These are phyloP conservation scores for Ceratobasidium sp. DNA, from an alignment of 1,284 basidiomycete genomes.

Conservation along the genomic window DNA sequence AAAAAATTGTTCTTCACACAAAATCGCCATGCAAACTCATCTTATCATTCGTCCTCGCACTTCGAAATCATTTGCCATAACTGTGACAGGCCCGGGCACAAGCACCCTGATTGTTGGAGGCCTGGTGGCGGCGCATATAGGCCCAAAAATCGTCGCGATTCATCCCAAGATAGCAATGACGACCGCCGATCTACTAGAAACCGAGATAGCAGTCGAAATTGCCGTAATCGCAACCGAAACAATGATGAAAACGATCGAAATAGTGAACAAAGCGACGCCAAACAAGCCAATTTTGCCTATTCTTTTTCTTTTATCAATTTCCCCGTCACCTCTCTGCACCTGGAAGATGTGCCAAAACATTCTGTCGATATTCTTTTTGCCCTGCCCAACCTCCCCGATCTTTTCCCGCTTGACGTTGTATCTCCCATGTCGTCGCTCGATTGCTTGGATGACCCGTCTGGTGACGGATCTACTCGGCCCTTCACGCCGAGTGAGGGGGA, in stretches of 20 bases:
- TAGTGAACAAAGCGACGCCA: not conserved
- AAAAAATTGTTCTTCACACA: not conserved
- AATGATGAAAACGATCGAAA: not conserved
- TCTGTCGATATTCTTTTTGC: not conserved
- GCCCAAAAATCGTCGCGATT: not conserved
- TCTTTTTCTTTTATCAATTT: not conserved
- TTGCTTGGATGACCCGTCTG: not conserved
- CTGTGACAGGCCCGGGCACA: conserved; percentile 4
- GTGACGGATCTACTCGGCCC: not conserved
- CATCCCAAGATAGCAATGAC: not conserved
- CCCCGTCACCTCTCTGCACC: too few species aligned
- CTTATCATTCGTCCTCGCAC: not conserved
- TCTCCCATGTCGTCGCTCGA: not conserved
- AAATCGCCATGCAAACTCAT: not conserved
- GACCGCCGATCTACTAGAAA: not conserved
- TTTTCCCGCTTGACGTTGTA: too few species aligned
- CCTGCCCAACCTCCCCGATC: conserved; percentile 21
- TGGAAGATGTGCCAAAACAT: not conserved
- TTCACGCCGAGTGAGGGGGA: conserved; percentile 24
- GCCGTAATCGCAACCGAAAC: not conserved
- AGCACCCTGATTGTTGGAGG: not conserved
- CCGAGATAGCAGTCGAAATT: conserved; percentile 1
- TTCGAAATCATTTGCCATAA: conserved; percentile 12
- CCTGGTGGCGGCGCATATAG: conserved; percentile 10
- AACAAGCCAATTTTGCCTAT: not conserved